Evolutionary conservation across 495 filamentous ascomycete genomes (phyloP), one percentile per base, ranked within the genome.

Genomic region (Lasiosphaeris hirsuta): DNA sequence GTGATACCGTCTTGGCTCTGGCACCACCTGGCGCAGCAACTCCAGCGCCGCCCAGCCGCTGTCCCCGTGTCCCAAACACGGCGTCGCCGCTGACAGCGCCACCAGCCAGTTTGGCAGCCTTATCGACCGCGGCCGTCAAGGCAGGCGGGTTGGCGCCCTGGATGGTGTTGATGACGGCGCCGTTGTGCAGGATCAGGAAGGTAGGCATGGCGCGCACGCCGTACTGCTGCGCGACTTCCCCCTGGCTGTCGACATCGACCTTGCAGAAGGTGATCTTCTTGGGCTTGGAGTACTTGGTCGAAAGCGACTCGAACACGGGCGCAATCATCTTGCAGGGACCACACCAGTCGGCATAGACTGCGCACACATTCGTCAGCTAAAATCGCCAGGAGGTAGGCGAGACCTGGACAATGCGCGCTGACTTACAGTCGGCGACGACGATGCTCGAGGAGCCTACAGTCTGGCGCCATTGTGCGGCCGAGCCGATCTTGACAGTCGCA

Each of bases 171-270:
- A 84, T 81, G 50, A 88, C 82, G 55, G 81, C 77, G 57, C 88
- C 85, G 63, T 84, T 83, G 71, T 92, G 87, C 76, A 97, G 87
- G 60, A 96, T 80, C 56, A 96, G 80, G 77, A 97, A 96, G 46
- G 92, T 96, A 1, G 92, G 92, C 82, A 90, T 85, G 23, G 85
- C 86, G 61, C 70, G 65, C 39, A 87, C 77, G 51, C 72, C 66
- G 63, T 85, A 84, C 58, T 71, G 64, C 42, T 73, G 62, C 10
- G 84, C 78, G 41, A 86, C 72, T n/a, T 81, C 76, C 43, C 74
- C 66, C 56, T 81, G 81, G 50, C 61, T 72, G 66, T 86, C 84
- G 59, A 84, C 81, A 64, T 87, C 75, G 64, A 85, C 75, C 63
- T 87, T 87, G 57, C 71, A 76, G 69, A 87, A 87, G 15, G 77